These are phyloP conservation scores for Fragaria iinumae DNA, from an alignment of 306 rosid genomes.

Conservation along the genomic window DNA sequence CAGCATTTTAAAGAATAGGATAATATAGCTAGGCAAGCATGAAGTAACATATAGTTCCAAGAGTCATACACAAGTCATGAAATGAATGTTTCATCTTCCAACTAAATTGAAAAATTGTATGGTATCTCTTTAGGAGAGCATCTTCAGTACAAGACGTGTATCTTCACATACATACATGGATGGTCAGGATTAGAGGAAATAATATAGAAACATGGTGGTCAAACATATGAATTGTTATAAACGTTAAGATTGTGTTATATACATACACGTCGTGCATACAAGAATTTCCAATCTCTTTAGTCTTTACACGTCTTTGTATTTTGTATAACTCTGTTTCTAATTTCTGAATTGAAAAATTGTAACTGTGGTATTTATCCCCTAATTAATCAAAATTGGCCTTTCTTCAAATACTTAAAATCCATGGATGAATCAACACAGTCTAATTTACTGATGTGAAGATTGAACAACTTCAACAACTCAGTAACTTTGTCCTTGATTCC, in stretches of 20 bases:
- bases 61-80: background rate
- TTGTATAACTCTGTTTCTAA: conserved; percentile 29
- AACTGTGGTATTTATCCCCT: conserved; percentile 5
- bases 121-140: background rate
- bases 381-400: conserved; percentile 46
- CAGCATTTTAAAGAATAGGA: too few species aligned
- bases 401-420: conserved; percentile 68
- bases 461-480: conserved; percentile 65
- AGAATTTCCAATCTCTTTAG: too few species aligned
- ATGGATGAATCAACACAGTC: conserved; percentile 68
- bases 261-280: too few species aligned
- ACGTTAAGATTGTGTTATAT: too few species aligned
- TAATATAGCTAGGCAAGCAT: too few species aligned
- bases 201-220: too few species aligned
- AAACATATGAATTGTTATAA: too few species aligned
- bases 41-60: too few species aligned
- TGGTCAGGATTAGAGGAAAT: too few species aligned
- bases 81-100: background rate
- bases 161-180: too few species aligned
- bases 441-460: conserved; percentile 46
- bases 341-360: conserved; percentile 14
- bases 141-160: too few species aligned
- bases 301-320: background rate
- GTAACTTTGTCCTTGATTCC: conserved; percentile 63
- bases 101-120: background rate